phyloP scores from a whole-genome alignment of 2,329 filamentous ascomycete species.

The Dactylonectria macrodidyma region DNA sequence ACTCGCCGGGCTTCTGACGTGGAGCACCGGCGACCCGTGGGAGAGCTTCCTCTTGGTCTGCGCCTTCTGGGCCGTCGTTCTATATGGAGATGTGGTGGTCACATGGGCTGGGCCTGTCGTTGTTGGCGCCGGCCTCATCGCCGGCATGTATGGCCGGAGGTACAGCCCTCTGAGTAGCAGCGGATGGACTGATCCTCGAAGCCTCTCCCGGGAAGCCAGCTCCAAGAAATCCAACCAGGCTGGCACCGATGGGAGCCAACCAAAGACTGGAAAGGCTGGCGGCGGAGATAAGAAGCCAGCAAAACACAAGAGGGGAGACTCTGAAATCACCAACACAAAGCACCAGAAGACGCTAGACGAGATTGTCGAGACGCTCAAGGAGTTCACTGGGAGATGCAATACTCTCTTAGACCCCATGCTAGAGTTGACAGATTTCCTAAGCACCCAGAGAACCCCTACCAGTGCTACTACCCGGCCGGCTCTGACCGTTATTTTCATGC shows the following conservation, averaged over 20 bases:
- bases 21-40: constrained; percentile 95
- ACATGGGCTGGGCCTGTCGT: constrained; percentile 87
- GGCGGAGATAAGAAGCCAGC: constrained; percentile 47
- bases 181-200: constrained; percentile 72
- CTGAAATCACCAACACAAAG: constrained; percentile 76
- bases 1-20: constrained; percentile 87
- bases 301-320: constrained; percentile 62
- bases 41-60: constrained; percentile 94
- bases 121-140: constrained; percentile 83
- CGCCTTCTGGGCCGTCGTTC: constrained; percentile 85
- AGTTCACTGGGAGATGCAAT: constrained; percentile 93
- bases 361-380: constrained; percentile 93
- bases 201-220: constrained; percentile 50
- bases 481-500: constrained; percentile 89
- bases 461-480: constrained; percentile 93
- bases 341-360: constrained; percentile 97
- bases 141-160: constrained; percentile 92
- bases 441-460: constrained; percentile 90
- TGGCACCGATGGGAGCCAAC: constrained; percentile 39
- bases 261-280: constrained; percentile 43
- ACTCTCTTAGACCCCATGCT: constrained; percentile 91
- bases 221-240: constrained; percentile 36
- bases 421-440: constrained; percentile 92
- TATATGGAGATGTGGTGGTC: constrained; percentile 90
- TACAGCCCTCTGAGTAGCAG: constrained; percentile 94